Percentiles rank a stretch among this genome's conserved stretches.
Conservation (phyloP, 768 basidiomycete species). For the Cyclocybe cylindracea region DNA sequence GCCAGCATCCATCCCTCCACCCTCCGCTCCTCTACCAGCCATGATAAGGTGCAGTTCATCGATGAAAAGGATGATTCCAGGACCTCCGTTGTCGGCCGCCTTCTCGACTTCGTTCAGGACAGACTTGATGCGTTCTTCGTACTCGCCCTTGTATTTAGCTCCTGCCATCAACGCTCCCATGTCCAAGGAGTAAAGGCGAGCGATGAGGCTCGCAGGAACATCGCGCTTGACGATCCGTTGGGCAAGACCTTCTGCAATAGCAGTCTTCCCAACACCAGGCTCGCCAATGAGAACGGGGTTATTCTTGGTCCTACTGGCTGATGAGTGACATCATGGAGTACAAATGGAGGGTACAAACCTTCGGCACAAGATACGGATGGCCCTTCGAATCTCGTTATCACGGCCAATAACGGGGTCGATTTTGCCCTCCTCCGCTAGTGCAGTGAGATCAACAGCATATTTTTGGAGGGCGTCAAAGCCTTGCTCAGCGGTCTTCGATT, state of each 20-base stretch:
- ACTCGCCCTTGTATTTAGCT: slow-evolving; percentile 92
- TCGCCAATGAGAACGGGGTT: slow-evolving; percentile 97
- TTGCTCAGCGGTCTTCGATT: slow-evolving; percentile 84
- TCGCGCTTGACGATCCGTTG: slow-evolving; percentile 95
- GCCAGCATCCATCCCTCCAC: slow-evolving; percentile 91
- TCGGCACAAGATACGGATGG: slow-evolving; percentile 77
- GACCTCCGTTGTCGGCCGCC: slow-evolving; percentile 70
- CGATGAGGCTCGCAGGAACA: slow-evolving; percentile 74
- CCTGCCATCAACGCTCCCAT: slow-evolving; percentile 97
- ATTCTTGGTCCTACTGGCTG: slow-evolving; percentile 76
- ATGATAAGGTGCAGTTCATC: slow-evolving; percentile 95
- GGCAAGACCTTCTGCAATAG: slow-evolving; percentile 93
- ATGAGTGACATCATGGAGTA: neutral
- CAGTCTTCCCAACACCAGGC: slow-evolving; percentile 94
- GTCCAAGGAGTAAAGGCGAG: slow-evolving; percentile 82
- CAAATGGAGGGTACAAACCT: slow-evolving; percentile 36
- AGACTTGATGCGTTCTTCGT: slow-evolving; percentile 93
- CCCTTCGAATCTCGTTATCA: slow-evolving; percentile 88
- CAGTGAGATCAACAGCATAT: slow-evolving; percentile 84
- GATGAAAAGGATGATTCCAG: slow-evolving; percentile 88
- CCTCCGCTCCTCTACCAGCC: slow-evolving; percentile 80
- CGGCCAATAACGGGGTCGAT: slow-evolving; percentile 95
- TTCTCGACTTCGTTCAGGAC: slow-evolving; percentile 95
- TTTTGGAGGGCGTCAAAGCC: slow-evolving; percentile 93
- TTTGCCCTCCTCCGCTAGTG: slow-evolving; percentile 88